phyloP scores from a whole-genome alignment of 1,139 yeast genomes.

The Blastobotrys elegans region DNA sequence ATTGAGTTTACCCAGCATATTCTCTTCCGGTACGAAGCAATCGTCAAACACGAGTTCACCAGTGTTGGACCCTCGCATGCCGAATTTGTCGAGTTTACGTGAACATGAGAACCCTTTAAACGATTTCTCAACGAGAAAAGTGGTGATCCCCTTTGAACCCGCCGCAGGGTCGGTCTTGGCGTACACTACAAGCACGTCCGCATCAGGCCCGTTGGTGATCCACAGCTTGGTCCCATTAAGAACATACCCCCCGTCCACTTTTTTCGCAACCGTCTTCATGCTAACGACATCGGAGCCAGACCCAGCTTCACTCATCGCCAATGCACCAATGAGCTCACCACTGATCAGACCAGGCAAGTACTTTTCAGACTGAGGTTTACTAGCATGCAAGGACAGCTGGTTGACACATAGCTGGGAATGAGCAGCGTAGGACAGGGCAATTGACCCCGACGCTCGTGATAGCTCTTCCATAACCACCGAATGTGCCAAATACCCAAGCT shows the following conservation, averaged over 20 bases:
- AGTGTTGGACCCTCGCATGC: constrained; percentile 35
- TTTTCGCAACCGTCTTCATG: constrained; percentile 32
- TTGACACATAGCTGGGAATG: constrained; percentile 35
- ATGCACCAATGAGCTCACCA: constrained; percentile 32
- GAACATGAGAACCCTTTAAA: constrained; percentile 32
- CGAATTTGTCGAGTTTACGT: constrained; percentile 33
- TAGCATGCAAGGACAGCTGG: constrained; percentile 32
- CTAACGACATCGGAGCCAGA: constrained; percentile 35
- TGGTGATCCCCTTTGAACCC: constrained; percentile 33
- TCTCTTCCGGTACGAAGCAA: constrained; percentile 34
- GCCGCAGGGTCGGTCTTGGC: constrained; percentile 35
- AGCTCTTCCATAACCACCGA: constrained; percentile 35
- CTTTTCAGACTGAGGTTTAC: constrained; percentile 29
- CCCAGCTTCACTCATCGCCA: constrained; percentile 36
- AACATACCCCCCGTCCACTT: constrained; percentile 30
- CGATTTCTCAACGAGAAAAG: constrained; percentile 32
- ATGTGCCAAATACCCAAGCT: constrained; percentile 34
- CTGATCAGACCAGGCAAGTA: constrained; percentile 32
- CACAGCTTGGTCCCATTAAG: constrained; percentile 36
- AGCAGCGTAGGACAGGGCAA: constrained; percentile 34
- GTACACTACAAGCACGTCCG: constrained; percentile 33
- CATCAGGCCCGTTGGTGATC: constrained; percentile 37
- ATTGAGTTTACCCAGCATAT: constrained; percentile 30
- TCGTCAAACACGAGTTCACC: constrained; percentile 34
- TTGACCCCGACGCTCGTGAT: constrained; percentile 33